Base-by-base conservation (phyloP, 176 grass and related monocot species). In the Carex myosuroides region DNA sequence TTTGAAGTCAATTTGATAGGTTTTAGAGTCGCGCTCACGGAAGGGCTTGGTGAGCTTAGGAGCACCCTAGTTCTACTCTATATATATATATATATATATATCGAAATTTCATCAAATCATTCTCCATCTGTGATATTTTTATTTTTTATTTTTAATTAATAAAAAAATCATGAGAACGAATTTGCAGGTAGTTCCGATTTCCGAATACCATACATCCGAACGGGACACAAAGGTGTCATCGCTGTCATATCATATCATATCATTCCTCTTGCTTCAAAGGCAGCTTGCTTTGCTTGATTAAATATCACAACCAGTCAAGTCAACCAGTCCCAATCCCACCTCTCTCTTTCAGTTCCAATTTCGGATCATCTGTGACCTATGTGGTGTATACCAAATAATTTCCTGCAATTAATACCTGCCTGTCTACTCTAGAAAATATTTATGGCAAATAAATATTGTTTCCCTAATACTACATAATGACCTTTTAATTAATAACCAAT, bases 331-430 rank as follows among this genome's bases (percentile, higher is more conserved):
- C 78, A 37, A 33, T 62, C 55, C 0, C 52, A 35, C 39, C 79
- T 64, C 60, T 64, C 32, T 50, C 80, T 44, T 65, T 59, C 80
- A 48, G 37, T 59, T 56, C n/a, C 22, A 41, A 39, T 12, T 8
- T 75, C 11, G 70, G 76, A 81, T 75, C 83, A 86, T 75, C 79
- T 94, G 88, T 60, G n/a, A 46, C 70, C 18, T 82, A 5, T 39
- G 58, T 46, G 37, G 39, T 71, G 37, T 16, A 71, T 71, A 71
- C 9, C 30, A 37, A 39, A 32, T 37, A 17, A 21, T 71, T 42
- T 46, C 18, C 30, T 10, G 17, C 18, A 46, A 71, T 71, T 39
- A 44, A 10, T 20, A 46, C 39, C 18, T 70, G 6, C 3, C 2
- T 6, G 18, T 17, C 56, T 26, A 26, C 26, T 26, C 26, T 59